Conservation (phyloP, 2,329 filamentous ascomycete genomes). For the Chaetomiaceae sp. region DNA sequence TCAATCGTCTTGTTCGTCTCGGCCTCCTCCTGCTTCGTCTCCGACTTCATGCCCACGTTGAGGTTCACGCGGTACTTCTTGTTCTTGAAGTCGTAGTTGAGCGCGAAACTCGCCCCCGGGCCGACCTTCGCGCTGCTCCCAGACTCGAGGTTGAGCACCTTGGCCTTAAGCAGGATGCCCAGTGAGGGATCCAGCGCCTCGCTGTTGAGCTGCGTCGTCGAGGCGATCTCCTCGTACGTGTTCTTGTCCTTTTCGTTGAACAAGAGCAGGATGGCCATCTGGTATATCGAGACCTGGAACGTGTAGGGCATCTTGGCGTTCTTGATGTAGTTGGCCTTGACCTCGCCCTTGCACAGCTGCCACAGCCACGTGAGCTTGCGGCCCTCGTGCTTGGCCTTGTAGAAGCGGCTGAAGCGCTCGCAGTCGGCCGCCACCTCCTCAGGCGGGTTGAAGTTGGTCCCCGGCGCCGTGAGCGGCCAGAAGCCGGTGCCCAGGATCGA, state of each 20-base stretch:
- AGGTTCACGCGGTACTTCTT: slow-evolving; percentile 98
- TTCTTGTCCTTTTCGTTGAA: slow-evolving; percentile 90
- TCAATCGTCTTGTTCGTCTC: slow-evolving; percentile 99
- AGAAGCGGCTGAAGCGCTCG: slow-evolving; percentile 85
- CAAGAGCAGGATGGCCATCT: slow-evolving; percentile 91
- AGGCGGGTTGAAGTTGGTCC: slow-evolving; percentile 83
- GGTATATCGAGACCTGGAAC: slow-evolving; percentile 95
- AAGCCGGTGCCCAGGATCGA: slow-evolving; percentile 94
- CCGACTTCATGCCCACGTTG: slow-evolving; percentile 89
- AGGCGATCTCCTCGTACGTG: slow-evolving; percentile 81
- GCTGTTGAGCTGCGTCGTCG: slow-evolving; percentile 70
- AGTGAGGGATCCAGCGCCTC: slow-evolving; percentile 86
- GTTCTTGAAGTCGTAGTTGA: slow-evolving; percentile 95
- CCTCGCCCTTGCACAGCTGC: slow-evolving; percentile 96
- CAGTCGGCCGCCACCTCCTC: slow-evolving; percentile 79
- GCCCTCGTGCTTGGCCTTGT: slow-evolving; percentile 93
- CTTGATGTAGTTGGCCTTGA: slow-evolving; percentile 91
- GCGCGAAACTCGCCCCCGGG: slow-evolving; percentile 70
- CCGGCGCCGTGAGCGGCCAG: slow-evolving; percentile 87
- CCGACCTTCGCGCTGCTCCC: slow-evolving; percentile 66
- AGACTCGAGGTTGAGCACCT: slow-evolving; percentile 70
- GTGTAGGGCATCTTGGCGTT: slow-evolving; percentile 86
- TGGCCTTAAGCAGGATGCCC: slow-evolving; percentile 85
- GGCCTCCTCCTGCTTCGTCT: slow-evolving; percentile 91
- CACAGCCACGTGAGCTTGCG: slow-evolving; percentile 97